Evolutionary conservation across 345 rosid genomes (phyloP).

Genomic region (Boechera retrofracta): DNA sequence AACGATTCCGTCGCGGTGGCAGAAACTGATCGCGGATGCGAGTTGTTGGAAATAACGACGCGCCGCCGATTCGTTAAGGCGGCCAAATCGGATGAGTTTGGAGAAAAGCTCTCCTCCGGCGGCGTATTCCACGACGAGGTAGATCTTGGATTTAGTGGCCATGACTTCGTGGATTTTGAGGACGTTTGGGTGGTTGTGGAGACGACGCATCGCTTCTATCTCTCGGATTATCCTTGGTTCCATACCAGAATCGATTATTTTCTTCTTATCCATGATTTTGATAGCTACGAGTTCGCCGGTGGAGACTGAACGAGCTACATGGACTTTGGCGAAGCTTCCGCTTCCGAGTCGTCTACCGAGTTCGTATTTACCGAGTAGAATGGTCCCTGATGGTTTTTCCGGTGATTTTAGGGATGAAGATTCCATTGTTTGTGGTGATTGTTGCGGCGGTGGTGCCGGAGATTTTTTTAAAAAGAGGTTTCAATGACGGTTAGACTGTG

Average conservation of each 20-base stretch:
- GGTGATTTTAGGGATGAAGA: conserved; percentile 9
- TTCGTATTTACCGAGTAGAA: conserved; percentile 70
- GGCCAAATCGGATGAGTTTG: conserved; percentile 53
- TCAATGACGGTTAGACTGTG: neutral
- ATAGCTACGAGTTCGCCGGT: conserved; percentile 59
- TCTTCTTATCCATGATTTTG: conserved; percentile 71
- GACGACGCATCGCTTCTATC: conserved; percentile 81
- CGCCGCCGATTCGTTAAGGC: conserved; percentile 57
- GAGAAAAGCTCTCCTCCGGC: conserved; percentile 74
- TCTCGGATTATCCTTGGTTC: conserved; percentile 71
- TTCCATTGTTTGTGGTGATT: conserved; percentile 37
- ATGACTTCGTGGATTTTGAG: conserved; percentile 84
- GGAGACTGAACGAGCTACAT: conserved; percentile 58
- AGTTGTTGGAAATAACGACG: conserved; percentile 80
- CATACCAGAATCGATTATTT: conserved; percentile 51
- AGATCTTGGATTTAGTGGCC: conserved; percentile 85
- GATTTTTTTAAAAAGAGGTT: neutral
- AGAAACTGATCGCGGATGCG: conserved; percentile 73
- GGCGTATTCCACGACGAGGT: conserved; percentile 81
- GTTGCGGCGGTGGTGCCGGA: neutral
- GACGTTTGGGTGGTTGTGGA: conserved; percentile 77
- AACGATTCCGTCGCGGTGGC: conserved; percentile 80
- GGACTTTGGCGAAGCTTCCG: conserved; percentile 78
- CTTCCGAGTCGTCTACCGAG: conserved; percentile 68
- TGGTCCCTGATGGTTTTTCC: conserved; percentile 26